Percentiles rank a stretch among this genome's conserved stretches.
phyloP scores from a whole-genome alignment of 768 basidiomycete genomes.

The Psilocybe cubensis region DNA sequence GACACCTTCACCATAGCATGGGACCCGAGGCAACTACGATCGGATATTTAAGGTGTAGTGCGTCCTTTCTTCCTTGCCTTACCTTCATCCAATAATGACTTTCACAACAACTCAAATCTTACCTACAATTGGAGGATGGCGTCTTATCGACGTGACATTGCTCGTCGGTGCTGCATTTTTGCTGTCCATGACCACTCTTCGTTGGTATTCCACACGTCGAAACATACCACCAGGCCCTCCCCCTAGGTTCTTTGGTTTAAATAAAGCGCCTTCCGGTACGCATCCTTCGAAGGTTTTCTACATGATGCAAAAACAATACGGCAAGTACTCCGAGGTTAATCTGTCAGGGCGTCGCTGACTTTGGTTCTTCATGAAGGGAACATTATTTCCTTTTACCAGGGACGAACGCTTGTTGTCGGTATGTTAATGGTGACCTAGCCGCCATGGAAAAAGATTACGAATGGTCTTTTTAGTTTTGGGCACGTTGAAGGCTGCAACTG shows the following conservation, averaged over 20 bases:
- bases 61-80: too few species aligned
- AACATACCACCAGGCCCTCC: slow-evolving; percentile 7
- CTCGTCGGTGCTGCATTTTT: neutral
- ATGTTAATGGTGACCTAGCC: neutral
- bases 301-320: slow-evolving; percentile 4
- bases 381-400: slow-evolving; percentile 20
- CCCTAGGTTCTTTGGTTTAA: slow-evolving; percentile 3
- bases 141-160: neutral
- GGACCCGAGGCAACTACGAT: too few species aligned
- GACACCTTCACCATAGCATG: too few species aligned
- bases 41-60: too few species aligned
- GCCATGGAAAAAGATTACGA: neutral
- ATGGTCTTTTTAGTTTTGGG: slow-evolving; percentile 16
- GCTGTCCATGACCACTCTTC: neutral
- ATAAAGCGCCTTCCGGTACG: neutral
- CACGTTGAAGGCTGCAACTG: slow-evolving; percentile 30
- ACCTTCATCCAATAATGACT: too few species aligned
- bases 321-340: neutral
- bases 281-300: slow-evolving; percentile 9
- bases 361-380: slow-evolving; percentile 5
- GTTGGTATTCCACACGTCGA: neutral
- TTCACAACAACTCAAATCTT: too few species aligned
- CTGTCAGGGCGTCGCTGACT: neutral
- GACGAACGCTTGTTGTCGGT: slow-evolving; percentile 19
- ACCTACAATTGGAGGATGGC: too few species aligned